Percentiles rank a stretch among this genome's conserved stretches.
Conservation (phyloP, 2,329 filamentous ascomycete genomes). For the Penicillium sp. region DNA sequence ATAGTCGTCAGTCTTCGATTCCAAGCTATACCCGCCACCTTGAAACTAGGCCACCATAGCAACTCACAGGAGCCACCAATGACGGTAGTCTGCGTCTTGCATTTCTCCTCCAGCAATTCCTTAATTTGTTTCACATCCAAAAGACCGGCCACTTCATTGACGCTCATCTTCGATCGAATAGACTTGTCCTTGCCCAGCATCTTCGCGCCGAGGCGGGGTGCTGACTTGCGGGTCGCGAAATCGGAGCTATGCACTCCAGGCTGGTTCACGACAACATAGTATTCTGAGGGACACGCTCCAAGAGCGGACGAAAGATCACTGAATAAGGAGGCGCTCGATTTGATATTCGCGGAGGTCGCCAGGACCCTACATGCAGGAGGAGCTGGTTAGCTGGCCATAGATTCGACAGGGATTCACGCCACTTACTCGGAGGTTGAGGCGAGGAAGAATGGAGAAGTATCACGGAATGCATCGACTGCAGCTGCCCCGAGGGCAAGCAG, state of each 20-base stretch:
- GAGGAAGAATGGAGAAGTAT: slow-evolving; percentile 86
- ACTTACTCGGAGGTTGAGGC: slow-evolving; percentile 81
- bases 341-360: slow-evolving; percentile 44
- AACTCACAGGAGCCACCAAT: slow-evolving; percentile 48
- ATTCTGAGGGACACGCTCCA: slow-evolving; percentile 68
- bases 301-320: slow-evolving; percentile 53
- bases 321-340: slow-evolving; percentile 46
- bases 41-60: slow-evolving; percentile 5
- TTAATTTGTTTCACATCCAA: slow-evolving; percentile 49
- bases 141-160: slow-evolving; percentile 56
- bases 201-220: slow-evolving; percentile 57
- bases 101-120: slow-evolving; percentile 48
- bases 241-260: slow-evolving; percentile 72
- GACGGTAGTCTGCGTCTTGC: slow-evolving; percentile 46
- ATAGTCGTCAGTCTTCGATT: slow-evolving; percentile 18
- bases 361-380: slow-evolving; percentile 36
- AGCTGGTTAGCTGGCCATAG: slow-evolving; percentile 28
- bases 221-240: slow-evolving; percentile 56
- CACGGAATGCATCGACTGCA: slow-evolving; percentile 70
- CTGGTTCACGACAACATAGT: slow-evolving; percentile 78
- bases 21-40: not conserved
- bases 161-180: slow-evolving; percentile 54
- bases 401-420: slow-evolving; percentile 4
- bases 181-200: slow-evolving; percentile 52
- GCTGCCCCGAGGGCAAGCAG: slow-evolving; percentile 57